A percentile compares a stretch with the other conserved stretches of the same genome.
Conservation (phyloP, 805 yeast genomes). For the Grigorovia yakushimaensis region DNA sequence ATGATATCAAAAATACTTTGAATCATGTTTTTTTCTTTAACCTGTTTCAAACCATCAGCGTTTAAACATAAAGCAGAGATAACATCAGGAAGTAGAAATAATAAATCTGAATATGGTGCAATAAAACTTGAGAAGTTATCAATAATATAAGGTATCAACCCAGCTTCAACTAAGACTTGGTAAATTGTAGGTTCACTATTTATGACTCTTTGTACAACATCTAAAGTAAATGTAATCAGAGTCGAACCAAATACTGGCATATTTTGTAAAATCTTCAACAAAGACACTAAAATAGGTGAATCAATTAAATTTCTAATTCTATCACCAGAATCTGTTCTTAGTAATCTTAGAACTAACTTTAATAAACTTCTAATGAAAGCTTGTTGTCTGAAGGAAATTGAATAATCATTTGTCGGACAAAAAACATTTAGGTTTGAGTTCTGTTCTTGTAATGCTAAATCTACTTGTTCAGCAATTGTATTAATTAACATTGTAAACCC, state of each 20-base stretch:
- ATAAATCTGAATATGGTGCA: conserved; percentile 47
- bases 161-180: conserved; percentile 68
- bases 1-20: conserved; percentile 42
- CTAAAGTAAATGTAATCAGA: conserved; percentile 50
- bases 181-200: conserved; percentile 90
- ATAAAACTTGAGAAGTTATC: conserved; percentile 47
- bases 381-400: conserved; percentile 51
- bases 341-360: conserved; percentile 51
- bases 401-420: conserved; percentile 39
- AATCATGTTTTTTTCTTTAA: conserved; percentile 35
- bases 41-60: conserved; percentile 54
- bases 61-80: conserved; percentile 79
- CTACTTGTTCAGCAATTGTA: conserved; percentile 53
- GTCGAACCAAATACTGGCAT: conserved; percentile 58
- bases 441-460: conserved; percentile 52
- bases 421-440: conserved; percentile 48
- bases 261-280: conserved; percentile 49
- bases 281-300: conserved; percentile 57
- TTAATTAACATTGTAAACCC: conserved; percentile 60
- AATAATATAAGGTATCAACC: conserved; percentile 56
- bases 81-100: conserved; percentile 58
- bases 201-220: conserved; percentile 57
- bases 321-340: conserved; percentile 73
- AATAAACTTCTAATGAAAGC: conserved; percentile 49
- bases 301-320: conserved; percentile 78